Percentiles rank a stretch among this genome's conserved stretches.
phyloP scores from a whole-genome alignment of 768 basidiomycete species.

The Hemileccinum impolitum region DNA sequence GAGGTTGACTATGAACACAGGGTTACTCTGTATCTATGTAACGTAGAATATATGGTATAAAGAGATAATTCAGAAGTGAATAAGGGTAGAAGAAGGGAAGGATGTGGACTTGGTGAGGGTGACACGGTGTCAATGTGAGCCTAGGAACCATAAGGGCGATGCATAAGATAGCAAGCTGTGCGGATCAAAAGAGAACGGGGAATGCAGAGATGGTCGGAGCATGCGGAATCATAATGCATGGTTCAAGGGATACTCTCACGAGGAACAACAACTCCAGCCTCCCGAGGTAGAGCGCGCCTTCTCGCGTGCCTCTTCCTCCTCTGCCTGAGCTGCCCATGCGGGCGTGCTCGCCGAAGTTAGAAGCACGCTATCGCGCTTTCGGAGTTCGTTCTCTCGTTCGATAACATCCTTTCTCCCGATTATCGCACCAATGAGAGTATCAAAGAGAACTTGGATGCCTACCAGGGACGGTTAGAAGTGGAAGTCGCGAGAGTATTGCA shows the following conservation, averaged over 20 bases:
- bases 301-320: slow-evolving; percentile 70
- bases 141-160: slow-evolving; percentile 18
- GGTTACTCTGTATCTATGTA: slow-evolving; percentile 36
- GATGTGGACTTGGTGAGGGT: slow-evolving; percentile 8
- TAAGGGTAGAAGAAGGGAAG: slow-evolving; percentile 24
- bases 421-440: slow-evolving; percentile 75
- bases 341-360: slow-evolving; percentile 61
- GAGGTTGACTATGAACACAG: slow-evolving; percentile 33
- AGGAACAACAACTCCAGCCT: slow-evolving; percentile 69
- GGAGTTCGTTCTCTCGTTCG: slow-evolving; percentile 75
- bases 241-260: slow-evolving; percentile 23
- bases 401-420: slow-evolving; percentile 75
- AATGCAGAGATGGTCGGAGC: slow-evolving; percentile 18
- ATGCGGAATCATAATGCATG: slow-evolving; percentile 16
- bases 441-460: slow-evolving; percentile 83
- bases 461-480: slow-evolving; percentile 8
- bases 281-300: slow-evolving; percentile 45
- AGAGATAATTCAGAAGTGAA: slow-evolving; percentile 37
- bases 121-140: slow-evolving; percentile 19
- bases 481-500: slow-evolving; percentile 2
- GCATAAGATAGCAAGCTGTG: slow-evolving; percentile 26
- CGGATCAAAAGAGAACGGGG: slow-evolving; percentile 9
- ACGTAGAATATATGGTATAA: slow-evolving; percentile 39
- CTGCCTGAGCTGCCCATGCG: slow-evolving; percentile 76
- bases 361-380: slow-evolving; percentile 82